Evolutionary conservation across 495 filamentous ascomycete species (phyloP).

Genomic region (Astrothelium subdiscretum): DNA sequence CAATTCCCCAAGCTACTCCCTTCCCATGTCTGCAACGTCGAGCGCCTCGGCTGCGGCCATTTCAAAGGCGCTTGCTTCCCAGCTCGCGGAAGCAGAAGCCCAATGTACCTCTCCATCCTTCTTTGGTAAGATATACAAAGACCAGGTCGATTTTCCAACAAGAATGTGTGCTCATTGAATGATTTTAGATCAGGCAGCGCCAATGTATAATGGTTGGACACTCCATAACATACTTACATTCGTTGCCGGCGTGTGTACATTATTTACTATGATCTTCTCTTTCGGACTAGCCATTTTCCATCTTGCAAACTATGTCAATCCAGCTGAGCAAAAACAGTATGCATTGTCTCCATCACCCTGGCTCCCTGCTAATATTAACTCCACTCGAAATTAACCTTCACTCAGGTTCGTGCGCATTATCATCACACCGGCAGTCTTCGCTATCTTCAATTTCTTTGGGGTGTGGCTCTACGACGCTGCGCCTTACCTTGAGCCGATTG

Average conservation of each 20-base stretch:
- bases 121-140: not conserved
- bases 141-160: not conserved
- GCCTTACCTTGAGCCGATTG: conserved; percentile 3
- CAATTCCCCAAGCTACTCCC: not conserved
- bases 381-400: not conserved
- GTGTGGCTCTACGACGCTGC: conserved; percentile 5
- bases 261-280: not conserved
- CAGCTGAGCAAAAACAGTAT: conserved; percentile 6
- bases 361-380: not conserved
- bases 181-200: not conserved
- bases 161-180: not conserved
- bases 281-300: conserved; percentile 4
- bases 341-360: not conserved
- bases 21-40: not conserved
- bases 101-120: not conserved
- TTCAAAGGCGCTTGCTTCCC: not conserved
- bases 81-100: not conserved
- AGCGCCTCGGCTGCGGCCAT: not conserved
- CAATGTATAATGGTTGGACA: conserved; percentile 3
- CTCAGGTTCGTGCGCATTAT: conserved; percentile 6
- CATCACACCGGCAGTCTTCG: conserved; percentile 7
- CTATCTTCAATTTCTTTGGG: conserved; percentile 8
- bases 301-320: conserved; percentile 7
- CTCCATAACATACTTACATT: conserved; percentile 7
- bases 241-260: not conserved